A percentile compares a stretch with the other conserved stretches of the same genome.
These are phyloP conservation scores for Phytophthora lateralis DNA, from an alignment of 352 stramenopile species.

Conservation along the genomic window DNA sequence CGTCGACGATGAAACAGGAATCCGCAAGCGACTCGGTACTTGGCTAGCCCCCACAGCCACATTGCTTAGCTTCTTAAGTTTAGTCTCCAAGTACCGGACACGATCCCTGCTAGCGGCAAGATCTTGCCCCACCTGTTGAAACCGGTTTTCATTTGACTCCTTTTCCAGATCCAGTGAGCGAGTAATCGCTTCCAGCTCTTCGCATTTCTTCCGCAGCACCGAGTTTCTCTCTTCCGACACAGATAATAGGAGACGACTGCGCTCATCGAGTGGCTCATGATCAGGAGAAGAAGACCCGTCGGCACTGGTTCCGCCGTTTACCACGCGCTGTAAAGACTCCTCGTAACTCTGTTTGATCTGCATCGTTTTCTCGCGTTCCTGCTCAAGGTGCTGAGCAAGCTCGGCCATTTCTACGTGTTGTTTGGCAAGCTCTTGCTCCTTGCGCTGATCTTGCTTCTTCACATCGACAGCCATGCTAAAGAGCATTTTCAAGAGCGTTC, in stretches of 20 bases:
- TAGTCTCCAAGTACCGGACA: constrained; percentile 67
- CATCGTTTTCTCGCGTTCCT: constrained; percentile 73
- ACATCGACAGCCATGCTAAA: constrained; percentile 89
- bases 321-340: constrained; percentile 80
- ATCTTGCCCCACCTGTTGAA: constrained; percentile 55
- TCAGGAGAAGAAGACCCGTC: constrained; percentile 15
- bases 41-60: constrained; percentile 27
- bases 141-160: constrained; percentile 48
- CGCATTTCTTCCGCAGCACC: constrained; percentile 74
- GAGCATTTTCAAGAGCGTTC: constrained; percentile 83
- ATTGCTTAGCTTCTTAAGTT: constrained; percentile 50
- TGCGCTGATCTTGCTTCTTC: constrained; percentile 86
- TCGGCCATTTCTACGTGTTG: constrained; percentile 77
- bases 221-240: constrained; percentile 80
- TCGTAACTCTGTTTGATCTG: constrained; percentile 87
- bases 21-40: constrained; percentile 15
- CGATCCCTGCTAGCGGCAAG: constrained; percentile 60
- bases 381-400: constrained; percentile 60
- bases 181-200: constrained; percentile 65
- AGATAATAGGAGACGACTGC: constrained; percentile 66
- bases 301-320: constrained; percentile 39
- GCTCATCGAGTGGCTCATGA: constrained; percentile 58
- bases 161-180: constrained; percentile 53
- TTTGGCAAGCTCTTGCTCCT: constrained; percentile 79
- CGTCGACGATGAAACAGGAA: constrained; percentile 23